These are phyloP conservation scores for Fraxinus paxiana DNA, from an alignment of 305 asterid species.

Conservation along the genomic window DNA sequence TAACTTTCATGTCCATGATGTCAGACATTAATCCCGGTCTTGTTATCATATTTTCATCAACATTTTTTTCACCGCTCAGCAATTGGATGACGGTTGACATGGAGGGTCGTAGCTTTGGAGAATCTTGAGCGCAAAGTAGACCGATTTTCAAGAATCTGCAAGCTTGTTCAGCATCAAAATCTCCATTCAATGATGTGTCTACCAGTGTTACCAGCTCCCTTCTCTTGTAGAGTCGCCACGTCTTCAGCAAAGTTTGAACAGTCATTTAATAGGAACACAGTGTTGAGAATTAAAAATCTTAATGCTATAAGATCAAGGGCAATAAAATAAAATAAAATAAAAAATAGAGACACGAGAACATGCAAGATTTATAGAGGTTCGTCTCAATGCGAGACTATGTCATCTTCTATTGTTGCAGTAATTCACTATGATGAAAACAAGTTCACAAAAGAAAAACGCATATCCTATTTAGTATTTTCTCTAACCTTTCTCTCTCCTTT, in stretches of 20 bases:
- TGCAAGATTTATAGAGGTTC: no score
- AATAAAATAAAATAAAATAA: no score
- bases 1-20: not conserved
- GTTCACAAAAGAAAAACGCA: no score
- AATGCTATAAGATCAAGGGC: not conserved
- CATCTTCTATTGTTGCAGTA: no score
- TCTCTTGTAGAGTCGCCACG: constrained; percentile 72
- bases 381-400: not conserved
- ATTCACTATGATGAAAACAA: no score
- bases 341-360: not conserved
- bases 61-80: constrained; percentile 51
- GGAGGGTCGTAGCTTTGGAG: constrained; percentile 80
- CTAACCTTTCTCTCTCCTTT: not conserved
- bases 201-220: constrained; percentile 56
- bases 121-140: constrained; percentile 84
- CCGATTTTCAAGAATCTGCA: constrained; percentile 76
- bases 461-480: not conserved
- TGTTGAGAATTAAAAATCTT: not conserved
- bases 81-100: constrained; percentile 72
- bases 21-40: constrained; percentile 34
- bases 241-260: constrained; percentile 32
- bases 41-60: constrained; percentile 43
- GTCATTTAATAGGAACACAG: not conserved
- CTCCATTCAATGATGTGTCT: constrained; percentile 59
- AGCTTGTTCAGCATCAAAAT: constrained; percentile 77